A percentile compares a stretch with the other conserved stretches of the same genome.
Evolutionary conservation across 2,329 filamentous ascomycete genomes (phyloP).

Genomic region (Amauroascus verrucosus): DNA sequence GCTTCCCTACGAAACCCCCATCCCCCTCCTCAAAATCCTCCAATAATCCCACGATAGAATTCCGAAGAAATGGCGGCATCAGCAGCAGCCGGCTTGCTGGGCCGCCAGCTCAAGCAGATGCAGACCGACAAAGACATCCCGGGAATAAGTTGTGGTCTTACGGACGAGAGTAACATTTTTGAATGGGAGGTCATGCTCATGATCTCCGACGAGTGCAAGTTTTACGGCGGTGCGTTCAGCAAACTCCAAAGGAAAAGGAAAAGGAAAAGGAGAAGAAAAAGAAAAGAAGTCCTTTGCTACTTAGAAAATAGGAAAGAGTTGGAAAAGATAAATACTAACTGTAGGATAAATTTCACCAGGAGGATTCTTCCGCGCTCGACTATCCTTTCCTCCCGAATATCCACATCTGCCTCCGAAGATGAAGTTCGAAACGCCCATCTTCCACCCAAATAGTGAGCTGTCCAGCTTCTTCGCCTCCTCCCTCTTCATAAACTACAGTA

Average conservation of each 20-base stretch:
- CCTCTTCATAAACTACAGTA: neutral
- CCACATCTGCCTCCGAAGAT: conserved; percentile 81
- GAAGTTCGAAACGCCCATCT: conserved; percentile 75
- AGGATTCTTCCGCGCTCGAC: conserved; percentile 78
- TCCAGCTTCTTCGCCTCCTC: neutral
- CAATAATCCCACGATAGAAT: neutral
- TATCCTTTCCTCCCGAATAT: conserved; percentile 76
- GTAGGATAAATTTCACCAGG: conserved; percentile 45
- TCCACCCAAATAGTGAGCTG: conserved; percentile 73
- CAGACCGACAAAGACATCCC: conserved; percentile 82
- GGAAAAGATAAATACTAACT: neutral
- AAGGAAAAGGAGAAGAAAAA: neutral
- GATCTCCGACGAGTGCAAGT: conserved; percentile 89
- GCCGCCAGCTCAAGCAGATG: conserved; percentile 87
- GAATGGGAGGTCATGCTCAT: conserved; percentile 99
- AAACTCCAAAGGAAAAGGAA: neutral
- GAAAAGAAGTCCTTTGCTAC: no score
- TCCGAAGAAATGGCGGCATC: conserved; percentile 14
- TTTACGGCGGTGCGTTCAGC: conserved; percentile 70
- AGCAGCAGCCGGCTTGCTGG: conserved; percentile 62
- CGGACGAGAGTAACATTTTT: conserved; percentile 70
- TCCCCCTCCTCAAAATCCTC: no score
- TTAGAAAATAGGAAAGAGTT: neutral
- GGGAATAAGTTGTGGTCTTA: conserved; percentile 84
- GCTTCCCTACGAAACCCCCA: no score